phyloP scores from a whole-genome alignment of 805 yeast genomes.

The Kluyveromyces starmeri region DNA sequence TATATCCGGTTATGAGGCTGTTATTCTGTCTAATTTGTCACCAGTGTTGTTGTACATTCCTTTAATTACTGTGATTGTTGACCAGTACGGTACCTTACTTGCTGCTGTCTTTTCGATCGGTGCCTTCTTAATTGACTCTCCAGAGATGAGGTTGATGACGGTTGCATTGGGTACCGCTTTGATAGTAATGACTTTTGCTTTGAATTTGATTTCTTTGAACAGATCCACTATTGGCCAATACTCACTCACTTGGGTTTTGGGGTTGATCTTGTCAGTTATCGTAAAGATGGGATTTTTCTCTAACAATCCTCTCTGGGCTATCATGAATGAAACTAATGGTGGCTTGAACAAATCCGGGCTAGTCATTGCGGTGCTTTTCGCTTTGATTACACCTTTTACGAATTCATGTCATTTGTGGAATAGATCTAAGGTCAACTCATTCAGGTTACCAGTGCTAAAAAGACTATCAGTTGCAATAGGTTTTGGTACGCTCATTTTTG shows the following conservation, averaged over 20 bases:
- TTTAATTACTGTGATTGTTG: conserved; percentile 21
- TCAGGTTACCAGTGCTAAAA: not conserved
- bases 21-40: conserved; percentile 46
- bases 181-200: conserved; percentile 49
- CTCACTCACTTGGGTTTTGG: conserved; percentile 34
- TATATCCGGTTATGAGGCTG: conserved; percentile 85
- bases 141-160: conserved; percentile 58
- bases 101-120: conserved; percentile 65
- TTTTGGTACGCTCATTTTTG: conserved; percentile 67
- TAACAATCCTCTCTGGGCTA: conserved; percentile 95
- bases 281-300: conserved; percentile 70
- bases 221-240: conserved; percentile 15
- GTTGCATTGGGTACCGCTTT: conserved; percentile 61
- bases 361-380: conserved; percentile 37
- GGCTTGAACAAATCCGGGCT: conserved; percentile 71
- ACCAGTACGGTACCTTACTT: conserved; percentile 29
- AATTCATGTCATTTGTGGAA: conserved; percentile 17
- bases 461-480: conserved; percentile 40
- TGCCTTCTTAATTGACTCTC: conserved; percentile 58
- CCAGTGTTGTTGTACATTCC: conserved; percentile 49
- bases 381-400: conserved; percentile 48
- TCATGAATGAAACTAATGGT: conserved; percentile 76
- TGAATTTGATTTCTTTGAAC: conserved; percentile 38
- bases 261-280: conserved; percentile 64
- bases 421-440: conserved; percentile 10